Evolutionary conservation across 2,329 filamentous ascomycete genomes (phyloP).

Genomic region (Fusarium tanahbumbuense): DNA sequence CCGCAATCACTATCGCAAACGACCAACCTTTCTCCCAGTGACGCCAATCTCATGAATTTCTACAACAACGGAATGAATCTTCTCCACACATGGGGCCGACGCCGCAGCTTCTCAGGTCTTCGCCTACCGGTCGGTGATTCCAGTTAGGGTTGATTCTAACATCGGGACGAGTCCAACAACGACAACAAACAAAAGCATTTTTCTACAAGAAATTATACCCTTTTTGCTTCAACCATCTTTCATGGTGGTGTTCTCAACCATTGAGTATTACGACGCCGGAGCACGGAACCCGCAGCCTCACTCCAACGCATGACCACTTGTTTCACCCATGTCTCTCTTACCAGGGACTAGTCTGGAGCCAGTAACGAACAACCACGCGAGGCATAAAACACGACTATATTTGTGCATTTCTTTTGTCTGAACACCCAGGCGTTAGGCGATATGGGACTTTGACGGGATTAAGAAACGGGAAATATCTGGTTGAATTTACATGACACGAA

Average conservation of each 20-base stretch:
- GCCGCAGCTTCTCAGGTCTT: constrained; percentile 50
- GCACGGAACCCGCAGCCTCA: constrained; percentile 38
- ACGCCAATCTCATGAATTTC: background rate
- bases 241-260: constrained; percentile 12
- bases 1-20: constrained; percentile 31
- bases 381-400: constrained; percentile 5
- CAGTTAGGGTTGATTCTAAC: constrained; percentile 21
- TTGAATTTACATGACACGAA: constrained; percentile 16
- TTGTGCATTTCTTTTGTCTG: constrained; percentile 21
- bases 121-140: constrained; percentile 56
- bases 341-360: background rate
- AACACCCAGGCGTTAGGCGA: constrained; percentile 41
- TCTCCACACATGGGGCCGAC: background rate
- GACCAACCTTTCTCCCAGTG: constrained; percentile 3
- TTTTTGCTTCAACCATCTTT: constrained; percentile 17
- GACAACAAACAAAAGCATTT: constrained; percentile 29
- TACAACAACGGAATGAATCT: background rate
- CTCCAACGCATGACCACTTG: constrained; percentile 25
- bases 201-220: constrained; percentile 42
- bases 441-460: constrained; percentile 19
- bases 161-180: constrained; percentile 15
- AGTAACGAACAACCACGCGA: constrained; percentile 9
- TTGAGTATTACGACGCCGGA: constrained; percentile 20
- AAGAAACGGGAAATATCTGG: constrained; percentile 28
- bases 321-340: constrained; percentile 22